Evolutionary conservation across 441 rosid genomes (phyloP), one percentile per base, ranked within the genome.

Genomic region (Isatis lusitanica): DNA sequence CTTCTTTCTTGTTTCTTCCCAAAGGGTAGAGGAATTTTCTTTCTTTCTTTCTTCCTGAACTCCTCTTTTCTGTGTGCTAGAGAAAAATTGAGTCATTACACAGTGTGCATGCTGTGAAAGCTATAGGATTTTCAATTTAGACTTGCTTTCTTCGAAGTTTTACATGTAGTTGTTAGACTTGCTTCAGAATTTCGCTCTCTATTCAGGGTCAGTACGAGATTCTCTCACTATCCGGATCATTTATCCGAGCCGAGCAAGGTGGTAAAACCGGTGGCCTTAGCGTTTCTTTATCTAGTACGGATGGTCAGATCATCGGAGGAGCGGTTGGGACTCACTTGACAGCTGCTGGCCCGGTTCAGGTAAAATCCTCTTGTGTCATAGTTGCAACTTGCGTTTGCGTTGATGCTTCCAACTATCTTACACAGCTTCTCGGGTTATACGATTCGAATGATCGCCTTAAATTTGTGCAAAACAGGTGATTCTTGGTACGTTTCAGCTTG

Each of bases 331-430:
- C 90, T 55, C 93, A 85, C 36, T 79, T 95, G 77, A 87, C 68
- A 47, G 98, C 99, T 74, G 92, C 91, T 9, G 93, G 98, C 51
- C 93, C 97, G 28, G 98, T 94, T 67, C 97, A 94, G 99, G 99
- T 94, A 56, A 39, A 35, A 4, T 50, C 44, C 43, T 15, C 26
- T 38, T 63, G 28, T 70, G 10, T 33, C 33, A 46, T 65, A 48
- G 18, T n/a, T 24, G 7, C 67, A 48, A 28, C 28, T 28, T 46
- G 9, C 26, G 28, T 65, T 13, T 38, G 67, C 50, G 18, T 58
- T 40, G 2, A 35, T 16, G 51, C 56, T 74, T 48, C 39, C 21
- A 50, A 58, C 68, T 7, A 39, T 31, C 28, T 26, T 36, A 16
- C 16, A 15, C 59, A 38, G 24, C 18, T 24, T n/a, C 50, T 24